phyloP scores from a whole-genome alignment of 768 basidiomycete genomes.

The Suillus paluster region DNA sequence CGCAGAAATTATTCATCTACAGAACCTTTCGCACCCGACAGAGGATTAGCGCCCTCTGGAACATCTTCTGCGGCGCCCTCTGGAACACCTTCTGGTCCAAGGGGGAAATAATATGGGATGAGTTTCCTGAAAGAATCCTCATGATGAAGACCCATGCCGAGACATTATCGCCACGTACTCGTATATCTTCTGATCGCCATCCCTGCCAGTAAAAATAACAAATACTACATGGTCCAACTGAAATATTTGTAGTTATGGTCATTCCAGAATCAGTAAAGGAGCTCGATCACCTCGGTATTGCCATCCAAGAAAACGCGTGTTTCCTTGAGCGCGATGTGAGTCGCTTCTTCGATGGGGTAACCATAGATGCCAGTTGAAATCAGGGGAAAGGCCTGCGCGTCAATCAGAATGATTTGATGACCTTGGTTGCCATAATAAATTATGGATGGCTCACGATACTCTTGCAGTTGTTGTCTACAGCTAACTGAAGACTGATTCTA shows the following conservation, averaged over 20 bases:
- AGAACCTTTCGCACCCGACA: not conserved
- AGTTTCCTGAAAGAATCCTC: constrained; percentile 39
- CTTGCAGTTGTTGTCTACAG: constrained; percentile 59
- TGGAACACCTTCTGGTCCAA: constrained; percentile 1
- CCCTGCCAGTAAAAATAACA: constrained; percentile 60
- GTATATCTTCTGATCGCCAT: constrained; percentile 66
- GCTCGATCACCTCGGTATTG: constrained; percentile 44
- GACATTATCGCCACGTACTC: constrained; percentile 48
- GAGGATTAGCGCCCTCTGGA: not conserved
- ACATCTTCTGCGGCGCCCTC: not conserved
- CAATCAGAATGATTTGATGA: not conserved
- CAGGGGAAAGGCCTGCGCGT: constrained; percentile 71
- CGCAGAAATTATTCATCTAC: not conserved
- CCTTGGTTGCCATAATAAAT: not conserved
- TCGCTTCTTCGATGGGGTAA: constrained; percentile 76
- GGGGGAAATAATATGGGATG: constrained; percentile 70
- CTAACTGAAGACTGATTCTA: constrained; percentile 61
- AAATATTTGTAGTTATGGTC: not conserved
- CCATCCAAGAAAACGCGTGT: constrained; percentile 63
- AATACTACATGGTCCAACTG: constrained; percentile 78
- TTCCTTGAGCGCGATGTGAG: constrained; percentile 66
- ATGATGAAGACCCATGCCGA: not conserved
- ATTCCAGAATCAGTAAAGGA: not conserved
- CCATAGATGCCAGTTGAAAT: constrained; percentile 82
- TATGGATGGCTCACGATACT: constrained; percentile 54